These are phyloP conservation scores for Amauroascus niger DNA, from an alignment of 2,329 filamentous ascomycete species.

Conservation along the genomic window DNA sequence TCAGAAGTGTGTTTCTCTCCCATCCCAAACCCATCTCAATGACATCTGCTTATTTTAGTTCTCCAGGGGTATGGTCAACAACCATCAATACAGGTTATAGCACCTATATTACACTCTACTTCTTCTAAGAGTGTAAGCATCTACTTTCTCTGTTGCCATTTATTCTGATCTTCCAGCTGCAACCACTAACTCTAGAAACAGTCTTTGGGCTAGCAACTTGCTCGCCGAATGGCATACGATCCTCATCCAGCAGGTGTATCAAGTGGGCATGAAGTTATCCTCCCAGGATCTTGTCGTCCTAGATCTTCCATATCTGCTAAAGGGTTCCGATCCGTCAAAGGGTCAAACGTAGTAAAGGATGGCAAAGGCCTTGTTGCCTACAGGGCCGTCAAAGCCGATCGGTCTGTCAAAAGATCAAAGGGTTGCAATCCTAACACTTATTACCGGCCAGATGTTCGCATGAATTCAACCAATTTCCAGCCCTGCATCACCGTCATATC, in stretches of 20 bases:
- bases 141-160: neutral
- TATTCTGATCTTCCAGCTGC: neutral
- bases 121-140: neutral
- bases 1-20: slow-evolving; percentile 8
- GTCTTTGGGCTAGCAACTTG: neutral
- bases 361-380: neutral
- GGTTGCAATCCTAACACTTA: neutral
- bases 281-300: no score
- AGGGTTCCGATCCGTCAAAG: neutral
- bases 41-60: neutral
- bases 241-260: neutral
- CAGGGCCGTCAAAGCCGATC: no score
- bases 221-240: neutral
- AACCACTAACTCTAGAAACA: neutral
- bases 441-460: neutral
- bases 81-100: neutral
- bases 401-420: no score
- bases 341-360: neutral
- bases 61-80: slow-evolving; percentile 10
- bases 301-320: neutral
- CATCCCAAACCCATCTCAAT: neutral
- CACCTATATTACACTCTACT: neutral
- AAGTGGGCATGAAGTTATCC: neutral
- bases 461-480: neutral
- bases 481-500: neutral